phyloP scores from a whole-genome alignment of 768 basidiomycete species.

The Leccinum boreale region DNA sequence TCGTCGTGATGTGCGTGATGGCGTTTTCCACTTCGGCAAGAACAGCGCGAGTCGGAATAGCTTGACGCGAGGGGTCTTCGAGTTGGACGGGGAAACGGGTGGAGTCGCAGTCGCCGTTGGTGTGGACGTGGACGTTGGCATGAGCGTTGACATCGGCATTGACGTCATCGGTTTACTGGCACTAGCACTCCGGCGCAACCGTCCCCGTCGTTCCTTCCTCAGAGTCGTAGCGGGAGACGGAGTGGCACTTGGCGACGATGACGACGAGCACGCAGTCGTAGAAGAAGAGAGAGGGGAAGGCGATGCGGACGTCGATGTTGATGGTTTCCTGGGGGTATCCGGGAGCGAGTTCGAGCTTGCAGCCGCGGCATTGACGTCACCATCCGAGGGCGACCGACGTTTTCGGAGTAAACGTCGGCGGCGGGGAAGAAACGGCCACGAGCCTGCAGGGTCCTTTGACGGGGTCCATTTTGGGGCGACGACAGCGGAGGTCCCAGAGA shows the following conservation, averaged over 20 bases:
- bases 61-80: conserved; percentile 17
- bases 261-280: background rate
- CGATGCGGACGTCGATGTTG: background rate
- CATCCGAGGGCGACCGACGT: conserved; percentile 20
- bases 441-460: conserved; percentile 8
- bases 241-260: background rate
- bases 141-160: background rate
- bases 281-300: conserved; percentile 5
- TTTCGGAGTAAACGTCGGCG: conserved; percentile 30
- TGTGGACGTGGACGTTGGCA: background rate
- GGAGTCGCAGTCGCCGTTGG: background rate
- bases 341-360: conserved; percentile 5
- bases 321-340: conserved; percentile 13
- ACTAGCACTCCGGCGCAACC: background rate
- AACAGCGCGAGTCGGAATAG: conserved; percentile 7
- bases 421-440: conserved; percentile 23
- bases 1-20: background rate
- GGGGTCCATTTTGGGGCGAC: conserved; percentile 1
- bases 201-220: conserved; percentile 3
- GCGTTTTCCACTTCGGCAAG: conserved; percentile 15
- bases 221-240: background rate
- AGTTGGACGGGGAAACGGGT: conserved; percentile 13
- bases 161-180: background rate
- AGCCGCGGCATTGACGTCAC: background rate
- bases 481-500: background rate